Evolutionary conservation across 2,329 filamentous ascomycete species (phyloP), one percentile per base, ranked within the genome.

Genomic region (Botrytis aclada): DNA sequence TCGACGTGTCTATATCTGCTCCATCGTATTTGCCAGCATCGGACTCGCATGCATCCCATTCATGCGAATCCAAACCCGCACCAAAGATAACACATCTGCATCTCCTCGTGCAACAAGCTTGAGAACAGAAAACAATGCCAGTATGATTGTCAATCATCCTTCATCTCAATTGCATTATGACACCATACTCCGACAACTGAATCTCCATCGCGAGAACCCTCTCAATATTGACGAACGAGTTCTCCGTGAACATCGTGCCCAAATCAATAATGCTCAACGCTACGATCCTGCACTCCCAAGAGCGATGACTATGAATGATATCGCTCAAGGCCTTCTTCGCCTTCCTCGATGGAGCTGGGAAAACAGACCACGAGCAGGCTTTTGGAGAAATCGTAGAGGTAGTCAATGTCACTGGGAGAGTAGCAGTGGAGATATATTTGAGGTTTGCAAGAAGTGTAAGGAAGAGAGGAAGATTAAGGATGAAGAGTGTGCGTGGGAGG

Each of bases 1-100:
- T 76, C 83, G 84, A 5, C 84, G 84, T 14, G 84, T 84, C 0
- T 88, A 88, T 75, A 85, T 87, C 82, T 86, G 86, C 29, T 81
- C 84, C 0, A 79, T 85, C 4, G 84, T 82, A 0, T 80, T 84
- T n/a, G 81, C 84, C 0, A 83, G 81, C 0, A 73, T 84, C 1
- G 83, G 84, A 20, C 74, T 88, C 4, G 75, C 84, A 1, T 81
- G 89, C 34, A 81, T 87, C 5, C 85, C 85, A 0, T 88, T 88
- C 73, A 81, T 90, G 75, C 83, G 80, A 9, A 82, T 89, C 22
- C 83, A 83, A 0, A 88, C 85, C 2, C 34, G 64, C 3, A 29
- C 25, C 39, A 54, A n/a, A n/a, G 62, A 56, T n/a, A 43, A 65
- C 3, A 25, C 47, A 29, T 8, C 8, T 8, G 7, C n/a, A 16